Evolutionary conservation across 2,329 filamentous ascomycete genomes (phyloP).

Genomic region (Sporothrix brunneoviolacea): DNA sequence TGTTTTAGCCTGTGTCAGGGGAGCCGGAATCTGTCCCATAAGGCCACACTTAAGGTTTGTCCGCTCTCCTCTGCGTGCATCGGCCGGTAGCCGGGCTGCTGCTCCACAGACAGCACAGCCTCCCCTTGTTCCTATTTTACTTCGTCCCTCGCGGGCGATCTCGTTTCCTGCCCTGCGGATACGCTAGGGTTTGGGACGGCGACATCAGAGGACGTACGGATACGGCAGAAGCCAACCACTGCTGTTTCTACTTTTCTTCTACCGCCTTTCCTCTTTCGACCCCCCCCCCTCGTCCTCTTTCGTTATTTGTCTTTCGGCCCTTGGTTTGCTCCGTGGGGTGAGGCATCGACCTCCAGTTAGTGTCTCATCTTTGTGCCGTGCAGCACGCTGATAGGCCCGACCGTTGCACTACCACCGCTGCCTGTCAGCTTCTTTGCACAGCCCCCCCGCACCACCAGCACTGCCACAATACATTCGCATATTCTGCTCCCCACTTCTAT

Average conservation of each 20-base stretch:
- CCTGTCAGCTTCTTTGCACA: slow-evolving; percentile 32
- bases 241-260: not conserved
- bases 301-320: not conserved
- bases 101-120: slow-evolving; percentile 5
- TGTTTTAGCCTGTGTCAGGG: not conserved
- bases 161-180: not conserved
- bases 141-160: not conserved
- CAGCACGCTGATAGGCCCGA: slow-evolving; percentile 13
- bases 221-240: not conserved
- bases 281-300: no score
- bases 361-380: slow-evolving; percentile 16
- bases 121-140: slow-evolving; percentile 1
- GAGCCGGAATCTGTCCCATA: not conserved
- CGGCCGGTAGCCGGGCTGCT: not conserved
- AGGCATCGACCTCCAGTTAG: not conserved
- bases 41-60: slow-evolving; percentile 3
- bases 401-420: slow-evolving; percentile 2
- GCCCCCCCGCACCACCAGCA: slow-evolving; percentile 31
- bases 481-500: slow-evolving; percentile 19
- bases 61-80: not conserved
- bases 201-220: not conserved
- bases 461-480: slow-evolving; percentile 29
- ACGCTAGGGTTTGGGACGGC: not conserved
- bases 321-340: not conserved
- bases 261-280: slow-evolving; percentile 5